Evolutionary conservation across 2,329 filamentous ascomycete genomes (phyloP), one percentile per base, ranked within the genome.

Genomic region (Madurella mycetomatis): DNA sequence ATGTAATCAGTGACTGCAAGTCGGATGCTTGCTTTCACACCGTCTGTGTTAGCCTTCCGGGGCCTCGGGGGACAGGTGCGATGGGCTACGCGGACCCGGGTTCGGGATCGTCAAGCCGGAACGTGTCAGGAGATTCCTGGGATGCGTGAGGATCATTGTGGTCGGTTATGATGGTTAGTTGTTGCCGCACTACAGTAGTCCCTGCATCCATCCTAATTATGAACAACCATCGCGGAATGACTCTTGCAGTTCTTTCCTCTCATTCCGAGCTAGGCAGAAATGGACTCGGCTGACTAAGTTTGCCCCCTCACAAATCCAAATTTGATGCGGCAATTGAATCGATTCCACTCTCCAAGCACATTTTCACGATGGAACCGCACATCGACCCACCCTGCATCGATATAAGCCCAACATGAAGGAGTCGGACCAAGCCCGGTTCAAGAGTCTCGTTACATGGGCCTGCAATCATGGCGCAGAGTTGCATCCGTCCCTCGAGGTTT

Each of bases 401-500:
- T 39, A 31, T 30, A 30, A 18, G 18, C 39, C 30, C 61, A 60
- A 8, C 8, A 69, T 69, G 67, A 68, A 64, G 9, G 47, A 57
- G 15, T 39, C 51, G 11, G 60, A 66, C 2, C 54, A 62, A 18
- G 37, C 49, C 4, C 63, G 62, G 1, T 69, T 72, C 39, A 44
- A 62, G 2, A 62, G 58, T 11, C 75, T 84, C 5, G 57, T 77
- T n/a, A 54, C 64, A 5, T 85, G 82, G 82, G 76, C 76, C 4
- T 63, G 60, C 19, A 61, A 65, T 1, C 69, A 77, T 53, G 76
- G 78, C 7, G 79, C 76, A 12, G 55, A 55, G 5, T 69, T 85
- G 25, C 76, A 84, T 60, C 73, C 74, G 0, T 67, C 70, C 0
- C 71, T 85, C 25, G 75, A 83, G 55, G 69, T 86, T 47, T 79